Evolutionary conservation across 2,329 filamentous ascomycete species (phyloP).

Genomic region (Monosporascus sp.): DNA sequence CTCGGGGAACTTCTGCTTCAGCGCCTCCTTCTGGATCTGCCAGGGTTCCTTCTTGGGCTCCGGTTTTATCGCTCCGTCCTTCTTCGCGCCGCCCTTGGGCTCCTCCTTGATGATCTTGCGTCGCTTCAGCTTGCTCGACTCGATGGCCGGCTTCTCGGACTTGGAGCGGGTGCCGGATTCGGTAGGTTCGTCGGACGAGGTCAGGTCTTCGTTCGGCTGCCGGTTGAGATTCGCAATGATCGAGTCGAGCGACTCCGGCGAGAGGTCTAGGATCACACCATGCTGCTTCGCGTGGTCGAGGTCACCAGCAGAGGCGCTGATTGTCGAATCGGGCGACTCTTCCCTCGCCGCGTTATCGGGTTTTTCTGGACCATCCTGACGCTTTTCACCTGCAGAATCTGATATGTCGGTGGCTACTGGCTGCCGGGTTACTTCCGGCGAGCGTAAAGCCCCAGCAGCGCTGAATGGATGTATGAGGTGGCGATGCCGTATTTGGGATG

Average conservation of each 20-base stretch:
- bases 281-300: constrained; percentile 15
- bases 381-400: neutral
- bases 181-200: neutral
- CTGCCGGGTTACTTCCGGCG: constrained; percentile 7
- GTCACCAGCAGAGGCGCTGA: constrained; percentile 10
- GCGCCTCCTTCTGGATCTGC: constrained; percentile 69
- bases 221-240: constrained; percentile 15
- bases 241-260: constrained; percentile 30
- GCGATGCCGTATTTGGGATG: constrained; percentile 6
- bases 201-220: neutral
- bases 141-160: constrained; percentile 6
- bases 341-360: constrained; percentile 1
- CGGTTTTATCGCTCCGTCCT: constrained; percentile 3
- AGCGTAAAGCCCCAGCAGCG: constrained; percentile 12
- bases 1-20: constrained; percentile 73
- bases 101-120: constrained; percentile 19
- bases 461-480: constrained; percentile 14
- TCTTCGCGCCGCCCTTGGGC: neutral
- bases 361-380: neutral
- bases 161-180: constrained; percentile 13
- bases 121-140: constrained; percentile 16
- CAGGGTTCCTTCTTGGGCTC: constrained; percentile 48
- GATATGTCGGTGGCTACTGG: neutral
- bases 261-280: constrained; percentile 28
- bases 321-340: neutral